Conservation (phyloP, 1,284 basidiomycete genomes). For the Rhodotorula sp. region DNA sequence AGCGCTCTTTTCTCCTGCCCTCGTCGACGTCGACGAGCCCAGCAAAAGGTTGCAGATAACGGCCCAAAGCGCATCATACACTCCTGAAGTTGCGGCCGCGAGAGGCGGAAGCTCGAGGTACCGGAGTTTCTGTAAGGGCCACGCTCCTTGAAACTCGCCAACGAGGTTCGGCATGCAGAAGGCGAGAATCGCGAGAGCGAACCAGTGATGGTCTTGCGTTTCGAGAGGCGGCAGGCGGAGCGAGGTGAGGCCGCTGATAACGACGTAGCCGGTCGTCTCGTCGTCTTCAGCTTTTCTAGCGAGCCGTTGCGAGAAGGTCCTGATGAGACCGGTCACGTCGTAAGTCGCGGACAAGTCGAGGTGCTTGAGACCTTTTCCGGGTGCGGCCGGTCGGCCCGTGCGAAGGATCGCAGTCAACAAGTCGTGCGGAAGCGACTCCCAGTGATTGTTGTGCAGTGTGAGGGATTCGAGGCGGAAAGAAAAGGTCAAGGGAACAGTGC, state of each 20-base stretch:
- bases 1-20: background rate
- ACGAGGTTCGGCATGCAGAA: background rate
- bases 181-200: background rate
- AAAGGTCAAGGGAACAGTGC: background rate
- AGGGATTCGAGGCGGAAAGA: conserved; percentile 11
- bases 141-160: background rate
- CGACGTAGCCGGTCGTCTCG: background rate
- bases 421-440: background rate
- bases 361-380: background rate
- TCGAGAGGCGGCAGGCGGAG: conserved; percentile 15
- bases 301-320: background rate
- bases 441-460: conserved; percentile 19
- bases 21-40: background rate
- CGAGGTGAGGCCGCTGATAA: background rate
- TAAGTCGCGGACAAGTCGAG: conserved; percentile 17
- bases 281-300: too few relatives aligned
- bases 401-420: background rate
- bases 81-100: background rate
- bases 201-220: conserved; percentile 5
- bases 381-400: background rate
- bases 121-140: background rate
- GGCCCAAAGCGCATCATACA: conserved; percentile 11
- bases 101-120: conserved; percentile 22
- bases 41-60: background rate
- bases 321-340: background rate